Evolutionary conservation across 495 filamentous ascomycete species (phyloP), one percentile per base, ranked within the genome.

Genomic region (Chaetomium fimeti): DNA sequence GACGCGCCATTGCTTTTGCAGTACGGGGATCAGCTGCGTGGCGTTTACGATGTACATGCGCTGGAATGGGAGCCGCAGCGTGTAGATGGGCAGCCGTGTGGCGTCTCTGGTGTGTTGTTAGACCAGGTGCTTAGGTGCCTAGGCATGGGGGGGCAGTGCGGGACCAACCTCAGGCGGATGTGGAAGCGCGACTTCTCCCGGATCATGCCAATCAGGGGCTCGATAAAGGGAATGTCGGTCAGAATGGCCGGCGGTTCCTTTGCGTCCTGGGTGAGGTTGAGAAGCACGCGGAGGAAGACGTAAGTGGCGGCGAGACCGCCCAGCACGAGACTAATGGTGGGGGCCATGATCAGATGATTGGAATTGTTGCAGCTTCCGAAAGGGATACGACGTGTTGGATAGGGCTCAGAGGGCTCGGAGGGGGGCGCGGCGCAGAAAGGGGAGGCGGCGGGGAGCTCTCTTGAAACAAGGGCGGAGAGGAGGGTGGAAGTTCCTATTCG

Each of bases 11-110:
- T 72, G 70, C 9, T 65, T 62, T 32, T 75, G 70, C 0, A 71
- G 13, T 0, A 20, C 15, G 18, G 67, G 61, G 18, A 72, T 70
- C 24, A 72, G 64, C 2, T 58, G 27, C 1, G 65, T 67, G 0
- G 57, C 49, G 51, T 75, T 72, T 60, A 72, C 58, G 27, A 75
- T 28, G 53, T 75, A 71, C 1, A 75, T 32, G 16, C 70, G 70
- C 0, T 51, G 20, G 16, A 62, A 62, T 0, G 72, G 70, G n/a
- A 75, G 48, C 1, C 69, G 68, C 0, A 72, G 54, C 2, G 69
- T 75, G 45, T 72, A 75, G 36, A 75, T 75, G n/a, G 73, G 71
- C 0, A 69, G 66, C 3, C 62, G 64, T 25, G 71, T 67, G 22
- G 55, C 47, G 52, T 71, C 69, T 51, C 67, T 69, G 22, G 25